Base-by-base conservation (phyloP, 108 stramenopile species). In the Cyclotella cryptica region DNA sequence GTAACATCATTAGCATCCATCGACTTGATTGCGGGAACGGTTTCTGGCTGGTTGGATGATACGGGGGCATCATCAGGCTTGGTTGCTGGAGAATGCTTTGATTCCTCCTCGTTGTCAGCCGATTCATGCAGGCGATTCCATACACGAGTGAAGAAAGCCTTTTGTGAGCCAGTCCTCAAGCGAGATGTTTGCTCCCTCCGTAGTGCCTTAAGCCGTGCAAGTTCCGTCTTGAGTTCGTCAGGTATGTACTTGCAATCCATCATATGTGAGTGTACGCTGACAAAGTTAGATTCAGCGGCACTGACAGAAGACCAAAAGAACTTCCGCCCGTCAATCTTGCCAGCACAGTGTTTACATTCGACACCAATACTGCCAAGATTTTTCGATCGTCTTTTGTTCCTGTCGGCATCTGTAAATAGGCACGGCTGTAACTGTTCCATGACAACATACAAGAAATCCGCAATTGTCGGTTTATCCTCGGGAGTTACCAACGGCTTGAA, bases 261-360 rank as follows among this genome's bases (percentile, higher is more conserved):
- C 90, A 96, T 92, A 66, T 96, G 95, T 10, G 95, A 93, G 78
- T 96, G 95, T 1, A 96, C 95, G 28, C 91, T 92, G 30, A 96
- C 93, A 79, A 96, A 96, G 74, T 96, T 96, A 4, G 92, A 93
- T 72, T 96, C 95, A 0, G 93, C 95, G 14, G 95, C 95, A 47
- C 76, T 92, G n/a, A 96, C 95, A 44, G 90, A 92, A 12, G 92
- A 93, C 95, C 95, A 96, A 58, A 96, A 96, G 77, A 96, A 96
- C 79, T 96, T 96, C 24, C 95, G 80, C 28, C 93, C 84, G 59
- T 96, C 95, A 27, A 93, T 92, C 71, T 91, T 86, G 18, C 95
- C 95, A 44, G 92, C 89, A 59, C 95, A 96, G 54, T 96, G 95
- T 79, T 92, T 93, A 84, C 95, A 96, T 71, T 96, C 95, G 17